Percentiles rank a stretch among this genome's conserved stretches.
phyloP scores from a whole-genome alignment of 345 rosid species.

The Linum trigynum region DNA sequence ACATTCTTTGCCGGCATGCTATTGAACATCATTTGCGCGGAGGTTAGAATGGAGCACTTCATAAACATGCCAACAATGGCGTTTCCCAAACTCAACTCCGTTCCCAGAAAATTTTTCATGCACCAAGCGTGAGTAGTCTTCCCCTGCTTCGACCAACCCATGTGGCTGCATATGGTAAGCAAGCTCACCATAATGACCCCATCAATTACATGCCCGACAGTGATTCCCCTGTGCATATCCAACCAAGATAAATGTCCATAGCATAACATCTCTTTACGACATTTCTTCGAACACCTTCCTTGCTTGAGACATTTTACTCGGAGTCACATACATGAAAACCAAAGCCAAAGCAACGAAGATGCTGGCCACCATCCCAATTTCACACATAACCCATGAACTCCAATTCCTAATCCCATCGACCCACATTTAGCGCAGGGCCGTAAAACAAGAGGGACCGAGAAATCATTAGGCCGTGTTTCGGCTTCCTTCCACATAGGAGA shows the following conservation, averaged over 20 bases:
- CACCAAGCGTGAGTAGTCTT: conserved; percentile 60
- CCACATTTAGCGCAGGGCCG: conserved; percentile 39
- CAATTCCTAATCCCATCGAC: conserved; percentile 18
- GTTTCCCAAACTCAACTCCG: conserved; percentile 49
- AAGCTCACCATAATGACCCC: conserved; percentile 52
- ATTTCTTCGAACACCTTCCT: conserved; percentile 47
- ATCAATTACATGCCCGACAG: conserved; percentile 31
- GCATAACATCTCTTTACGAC: conserved; percentile 37
- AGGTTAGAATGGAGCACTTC: conserved; percentile 30
- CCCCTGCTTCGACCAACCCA: conserved; percentile 45
- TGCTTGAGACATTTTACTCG: conserved; percentile 24
- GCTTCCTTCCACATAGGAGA: conserved; percentile 37
- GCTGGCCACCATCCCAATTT: conserved; percentile 38
- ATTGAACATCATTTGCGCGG: conserved; percentile 30
- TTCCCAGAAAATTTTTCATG: conserved; percentile 29
- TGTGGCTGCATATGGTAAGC: conserved; percentile 41
- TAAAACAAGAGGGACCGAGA: conserved; percentile 51
- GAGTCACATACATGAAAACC: conserved; percentile 31
- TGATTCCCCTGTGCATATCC: conserved; percentile 54
- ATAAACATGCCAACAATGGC: conserved; percentile 47
- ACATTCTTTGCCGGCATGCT: conserved; percentile 41
- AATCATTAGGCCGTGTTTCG: conserved; percentile 35
- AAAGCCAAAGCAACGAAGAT: conserved; percentile 46
- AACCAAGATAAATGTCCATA: conserved; percentile 53
- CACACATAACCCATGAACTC: conserved; percentile 35